Evolutionary conservation across 148 eudicot genomes (phyloP), one percentile per base, ranked within the genome.

Genomic region (Dysphania ambrosioides): DNA sequence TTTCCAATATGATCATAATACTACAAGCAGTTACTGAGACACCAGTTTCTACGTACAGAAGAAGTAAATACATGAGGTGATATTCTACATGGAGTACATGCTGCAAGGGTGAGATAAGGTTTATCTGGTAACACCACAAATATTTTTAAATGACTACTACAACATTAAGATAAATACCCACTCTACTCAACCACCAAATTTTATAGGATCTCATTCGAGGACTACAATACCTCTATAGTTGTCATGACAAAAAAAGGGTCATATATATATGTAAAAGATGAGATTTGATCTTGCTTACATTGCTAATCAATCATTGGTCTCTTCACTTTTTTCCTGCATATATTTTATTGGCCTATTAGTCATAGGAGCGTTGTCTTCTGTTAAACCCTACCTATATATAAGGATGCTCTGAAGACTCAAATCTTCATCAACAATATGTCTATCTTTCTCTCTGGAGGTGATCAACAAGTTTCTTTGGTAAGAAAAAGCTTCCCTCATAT

Each of bases 151-250:
- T 30, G 41, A 30, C 31, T 29, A 29, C 13, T 53, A 65, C 7
- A 36, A 8, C 40, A 36, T 47, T 1, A 63, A 41, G 64, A 62
- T 49, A 44, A 36, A 65, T 60, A 79, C 71, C 82, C 55, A 74
- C 80, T 74, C 68, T 49, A 76, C 70, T 86, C 93, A 88, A 90
- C 93, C 82, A 88, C 93, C 97, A 80, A 82, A 88, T 85, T 85
- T 79, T 77, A 85, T 79, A 75, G 79, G 82, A 86, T 87, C 84
- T 85, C 73, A 71, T 78, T 74, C 56, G 44, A 80, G 72, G 75
- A 82, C 69, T 86, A 81, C 83, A 82, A 79, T 64, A 82, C 65
- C 78, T 60, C 75, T 79, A 88, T 92, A 93, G 92, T 89, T 90
- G 96, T 90, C 90, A 82, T 79, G 79, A 80, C 66, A 74, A 47